Evolutionary conservation across 2,329 filamentous ascomycete genomes (phyloP).

Genomic region (Trichothecium roseum): DNA sequence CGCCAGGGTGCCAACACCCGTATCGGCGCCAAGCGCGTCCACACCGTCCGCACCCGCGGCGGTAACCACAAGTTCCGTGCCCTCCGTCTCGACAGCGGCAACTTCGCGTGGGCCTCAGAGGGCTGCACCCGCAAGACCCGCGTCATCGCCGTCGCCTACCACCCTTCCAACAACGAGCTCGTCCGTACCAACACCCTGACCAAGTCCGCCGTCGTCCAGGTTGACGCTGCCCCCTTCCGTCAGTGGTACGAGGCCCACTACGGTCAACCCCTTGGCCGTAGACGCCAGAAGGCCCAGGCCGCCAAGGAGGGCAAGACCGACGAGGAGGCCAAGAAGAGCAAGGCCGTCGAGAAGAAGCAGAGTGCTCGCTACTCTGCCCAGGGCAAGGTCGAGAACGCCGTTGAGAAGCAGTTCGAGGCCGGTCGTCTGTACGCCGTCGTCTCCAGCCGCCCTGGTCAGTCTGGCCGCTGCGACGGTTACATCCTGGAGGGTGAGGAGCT

Average conservation of each 20-base stretch:
- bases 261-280: slow-evolving; percentile 78
- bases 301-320: slow-evolving; percentile 47
- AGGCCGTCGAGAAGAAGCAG: slow-evolving; percentile 95
- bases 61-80: slow-evolving; percentile 99
- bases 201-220: slow-evolving; percentile 96
- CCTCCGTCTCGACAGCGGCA: slow-evolving; percentile 95
- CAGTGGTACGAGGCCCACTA: slow-evolving; percentile 99
- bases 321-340: slow-evolving; percentile 84
- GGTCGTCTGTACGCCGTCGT: slow-evolving; percentile 94
- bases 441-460: slow-evolving; percentile 90
- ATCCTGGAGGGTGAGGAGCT: slow-evolving; percentile 99
- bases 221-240: slow-evolving; percentile 97
- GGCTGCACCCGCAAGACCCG: slow-evolving; percentile 97
- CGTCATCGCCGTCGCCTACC: slow-evolving; percentile 96
- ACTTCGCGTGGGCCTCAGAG: slow-evolving; percentile 99
- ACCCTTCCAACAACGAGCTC: slow-evolving; percentile 99
- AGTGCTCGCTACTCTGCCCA: slow-evolving; percentile 66
- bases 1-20: slow-evolving; percentile 99
- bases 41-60: slow-evolving; percentile 93
- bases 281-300: slow-evolving; percentile 72
- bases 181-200: slow-evolving; percentile 99
- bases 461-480: slow-evolving; percentile 93
- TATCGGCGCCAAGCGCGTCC: slow-evolving; percentile 94
- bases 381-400: slow-evolving; percentile 85
- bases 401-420: slow-evolving; percentile 99